These are phyloP conservation scores for Platanus orientalis DNA, from an alignment of 164 flowering plant species.

Conservation along the genomic window DNA sequence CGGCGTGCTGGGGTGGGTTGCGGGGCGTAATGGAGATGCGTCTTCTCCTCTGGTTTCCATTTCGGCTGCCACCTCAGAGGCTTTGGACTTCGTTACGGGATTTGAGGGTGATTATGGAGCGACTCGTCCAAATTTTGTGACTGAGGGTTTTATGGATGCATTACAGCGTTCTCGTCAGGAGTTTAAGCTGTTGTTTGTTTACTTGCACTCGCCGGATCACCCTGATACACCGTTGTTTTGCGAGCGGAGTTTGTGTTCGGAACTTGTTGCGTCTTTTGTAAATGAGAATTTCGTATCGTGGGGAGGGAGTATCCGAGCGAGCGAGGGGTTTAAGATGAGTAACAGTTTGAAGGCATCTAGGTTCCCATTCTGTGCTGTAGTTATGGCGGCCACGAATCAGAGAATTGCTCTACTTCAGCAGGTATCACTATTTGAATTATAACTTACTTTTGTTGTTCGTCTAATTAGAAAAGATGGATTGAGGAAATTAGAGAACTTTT, in stretches of 20 bases:
- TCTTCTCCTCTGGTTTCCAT: slow-evolving; percentile 44
- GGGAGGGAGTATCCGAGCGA: slow-evolving; percentile 91
- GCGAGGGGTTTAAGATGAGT: slow-evolving; percentile 99
- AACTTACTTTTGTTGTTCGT: background rate
- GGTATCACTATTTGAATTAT: slow-evolving; percentile 34
- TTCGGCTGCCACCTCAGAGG: slow-evolving; percentile 63
- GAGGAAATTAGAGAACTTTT: too few species aligned
- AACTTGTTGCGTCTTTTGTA: slow-evolving; percentile 54
- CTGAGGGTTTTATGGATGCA: slow-evolving; percentile 87
- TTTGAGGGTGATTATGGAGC: slow-evolving; percentile 86
- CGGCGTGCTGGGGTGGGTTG: slow-evolving; percentile 48
- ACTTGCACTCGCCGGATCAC: slow-evolving; percentile 95
- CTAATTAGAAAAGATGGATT: too few species aligned
- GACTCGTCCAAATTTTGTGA: slow-evolving; percentile 59
- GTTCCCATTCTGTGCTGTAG: slow-evolving; percentile 89
- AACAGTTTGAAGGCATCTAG: slow-evolving; percentile 93
- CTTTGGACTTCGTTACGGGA: slow-evolving; percentile 47
- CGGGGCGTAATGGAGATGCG: slow-evolving; percentile 31
- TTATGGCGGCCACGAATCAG: slow-evolving; percentile 87
- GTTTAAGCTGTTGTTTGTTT: slow-evolving; percentile 81
- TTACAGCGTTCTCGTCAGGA: slow-evolving; percentile 67
- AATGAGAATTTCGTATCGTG: slow-evolving; percentile 92
- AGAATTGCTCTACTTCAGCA: slow-evolving; percentile 90
- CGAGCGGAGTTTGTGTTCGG: slow-evolving; percentile 63
- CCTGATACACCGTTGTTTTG: slow-evolving; percentile 81